Conservation (phyloP, 768 basidiomycete genomes). For the Tricholoma bakamatsutake region DNA sequence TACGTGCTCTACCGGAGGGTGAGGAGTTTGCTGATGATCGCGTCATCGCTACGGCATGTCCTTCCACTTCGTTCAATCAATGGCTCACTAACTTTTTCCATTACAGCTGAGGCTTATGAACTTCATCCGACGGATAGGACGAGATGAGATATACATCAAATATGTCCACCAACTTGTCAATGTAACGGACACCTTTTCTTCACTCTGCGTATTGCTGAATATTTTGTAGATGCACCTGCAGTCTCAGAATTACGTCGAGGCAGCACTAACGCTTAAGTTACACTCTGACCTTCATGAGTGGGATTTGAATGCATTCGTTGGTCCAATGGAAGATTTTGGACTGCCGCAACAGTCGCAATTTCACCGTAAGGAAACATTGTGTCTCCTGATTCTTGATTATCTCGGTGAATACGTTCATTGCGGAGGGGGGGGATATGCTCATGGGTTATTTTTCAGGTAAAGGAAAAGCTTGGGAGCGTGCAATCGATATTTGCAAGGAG, state of each 20-base stretch:
- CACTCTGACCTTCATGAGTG: slow-evolving; percentile 93
- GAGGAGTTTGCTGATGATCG: slow-evolving; percentile 95
- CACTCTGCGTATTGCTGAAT: slow-evolving; percentile 13
- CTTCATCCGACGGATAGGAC: slow-evolving; percentile 86
- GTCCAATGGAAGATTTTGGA: slow-evolving; percentile 85
- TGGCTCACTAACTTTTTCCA: slow-evolving; percentile 5
- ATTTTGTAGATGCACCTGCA: slow-evolving; percentile 70
- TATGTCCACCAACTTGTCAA: slow-evolving; percentile 94
- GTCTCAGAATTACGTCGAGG: slow-evolving; percentile 89
- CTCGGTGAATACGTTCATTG: slow-evolving; percentile 46
- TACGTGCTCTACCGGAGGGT: slow-evolving; percentile 85
- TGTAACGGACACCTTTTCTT: slow-evolving; percentile 35
- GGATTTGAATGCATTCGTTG: slow-evolving; percentile 76
- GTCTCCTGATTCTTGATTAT: slow-evolving; percentile 88
- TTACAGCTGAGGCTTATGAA: slow-evolving; percentile 81
- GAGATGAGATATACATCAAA: slow-evolving; percentile 93
- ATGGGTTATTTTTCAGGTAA: slow-evolving; percentile 48
- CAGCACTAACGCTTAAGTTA: slow-evolving; percentile 86
- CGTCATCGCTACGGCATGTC: slow-evolving; percentile 77
- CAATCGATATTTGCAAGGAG: slow-evolving; percentile 90
- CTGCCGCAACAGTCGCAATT: slow-evolving; percentile 92
- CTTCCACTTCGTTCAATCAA: background rate
- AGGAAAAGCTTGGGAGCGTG: slow-evolving; percentile 96
- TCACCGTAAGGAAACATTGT: slow-evolving; percentile 89
- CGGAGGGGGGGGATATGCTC: background rate